Evolutionary conservation across 2,329 filamentous ascomycete genomes (phyloP), one percentile per base, ranked within the genome.

Genomic region (Penicillium sp.): DNA sequence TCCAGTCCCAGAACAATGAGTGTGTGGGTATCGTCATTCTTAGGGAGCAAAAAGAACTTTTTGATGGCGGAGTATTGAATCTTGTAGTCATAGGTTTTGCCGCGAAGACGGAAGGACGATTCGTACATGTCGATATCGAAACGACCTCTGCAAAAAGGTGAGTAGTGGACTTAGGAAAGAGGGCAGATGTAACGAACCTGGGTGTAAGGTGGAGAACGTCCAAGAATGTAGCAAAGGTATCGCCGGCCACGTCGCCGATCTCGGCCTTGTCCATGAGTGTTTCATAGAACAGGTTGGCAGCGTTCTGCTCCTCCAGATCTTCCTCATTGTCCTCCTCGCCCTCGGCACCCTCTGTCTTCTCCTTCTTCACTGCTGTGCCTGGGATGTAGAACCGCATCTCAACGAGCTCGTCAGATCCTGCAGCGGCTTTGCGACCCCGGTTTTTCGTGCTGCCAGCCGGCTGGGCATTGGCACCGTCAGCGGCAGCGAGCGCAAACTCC

Each of bases 101-200:
- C 93, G 56, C 93, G 91, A 52, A 98, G 80, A 53, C 93, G 86
- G 79, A 98, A 97, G 2, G 93, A 97, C 13, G 83, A 85, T 70
- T 97, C 93, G 79, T 98, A 98, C 86, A 98, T 95, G 70, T 98
- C 93, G 73, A 98, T 95, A 69, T 97, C 93, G 78, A 98, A 98
- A 58, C 93, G 91, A 69, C 93, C 94, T 86, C 93, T 90, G 71
- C 51, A 52, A 41, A 40, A 47, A 18, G 16, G 34, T 61, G 43
- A 62, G 51, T 27, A 54, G n/a, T 28, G 6, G 4, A 24, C 5
- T 24, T 16, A 23, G 41, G 14, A 24, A 20, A 63, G 27, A 22
- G 8, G 3, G 31, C 8, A 4, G 5, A 20, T 35, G 13, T 14
- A 14, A 59, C 73, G 50, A 73, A 87, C 87, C 87, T 88, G 54